Percentiles rank a stretch among this genome's conserved stretches.
Evolutionary conservation across 345 rosid species (phyloP).

Genomic region (Salix brachista): DNA sequence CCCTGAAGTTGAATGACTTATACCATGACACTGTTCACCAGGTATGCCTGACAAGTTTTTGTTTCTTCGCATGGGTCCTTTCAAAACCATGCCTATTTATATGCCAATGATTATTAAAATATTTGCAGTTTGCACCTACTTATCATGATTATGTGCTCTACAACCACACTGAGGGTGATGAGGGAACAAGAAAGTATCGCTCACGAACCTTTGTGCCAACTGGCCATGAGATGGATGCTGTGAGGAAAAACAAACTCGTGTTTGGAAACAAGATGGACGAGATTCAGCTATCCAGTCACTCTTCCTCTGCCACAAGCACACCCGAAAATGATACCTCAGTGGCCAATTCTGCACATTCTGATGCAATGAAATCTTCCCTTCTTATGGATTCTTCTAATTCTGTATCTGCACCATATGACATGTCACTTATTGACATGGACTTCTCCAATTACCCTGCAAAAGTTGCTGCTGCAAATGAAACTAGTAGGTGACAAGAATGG

Average conservation of each 20-base stretch:
- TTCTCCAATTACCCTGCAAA: slow-evolving; percentile 68
- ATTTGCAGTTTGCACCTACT: slow-evolving; percentile 85
- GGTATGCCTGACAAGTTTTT: slow-evolving; percentile 34
- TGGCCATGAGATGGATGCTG: slow-evolving; percentile 94
- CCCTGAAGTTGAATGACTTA: slow-evolving; percentile 83
- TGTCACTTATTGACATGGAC: slow-evolving; percentile 87
- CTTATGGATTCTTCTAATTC: slow-evolving; percentile 61
- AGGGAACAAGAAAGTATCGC: slow-evolving; percentile 78
- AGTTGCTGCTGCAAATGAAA: slow-evolving; percentile 68
- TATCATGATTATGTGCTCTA: slow-evolving; percentile 97
- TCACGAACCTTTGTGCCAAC: slow-evolving; percentile 97
- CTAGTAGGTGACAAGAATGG: slow-evolving; percentile 43
- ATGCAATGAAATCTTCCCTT: slow-evolving; percentile 63
- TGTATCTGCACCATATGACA: slow-evolving; percentile 53
- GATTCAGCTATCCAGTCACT: slow-evolving; percentile 59
- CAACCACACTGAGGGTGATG: slow-evolving; percentile 81
- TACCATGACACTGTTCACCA: slow-evolving; percentile 99
- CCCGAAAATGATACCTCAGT: slow-evolving; percentile 32
- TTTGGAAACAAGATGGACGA: slow-evolving; percentile 76
- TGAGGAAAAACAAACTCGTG: slow-evolving; percentile 65
- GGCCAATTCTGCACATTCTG: slow-evolving; percentile 37
- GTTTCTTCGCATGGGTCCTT: background rate
- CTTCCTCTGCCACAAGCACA: slow-evolving; percentile 64
- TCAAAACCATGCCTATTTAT: background rate
- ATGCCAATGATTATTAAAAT: background rate